Conservation (phyloP, 2,329 filamentous ascomycete genomes). For the Calonectria hawksworthii region DNA sequence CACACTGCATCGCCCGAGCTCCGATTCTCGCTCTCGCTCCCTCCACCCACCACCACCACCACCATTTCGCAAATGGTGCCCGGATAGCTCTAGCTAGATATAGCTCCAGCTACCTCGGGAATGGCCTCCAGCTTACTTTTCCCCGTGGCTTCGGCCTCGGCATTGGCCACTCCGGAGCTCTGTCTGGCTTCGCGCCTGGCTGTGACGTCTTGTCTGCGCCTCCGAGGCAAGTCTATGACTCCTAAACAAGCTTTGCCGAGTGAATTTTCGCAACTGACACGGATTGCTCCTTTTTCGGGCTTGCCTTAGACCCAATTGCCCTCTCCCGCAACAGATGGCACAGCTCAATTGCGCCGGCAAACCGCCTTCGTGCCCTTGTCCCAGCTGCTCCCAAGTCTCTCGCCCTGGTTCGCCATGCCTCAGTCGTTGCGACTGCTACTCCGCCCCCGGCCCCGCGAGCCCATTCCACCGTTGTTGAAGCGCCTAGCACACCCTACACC, state of each 20-base stretch:
- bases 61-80: constrained; percentile 20
- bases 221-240: constrained; percentile 34
- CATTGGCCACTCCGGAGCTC: constrained; percentile 47
- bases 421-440: constrained; percentile 41
- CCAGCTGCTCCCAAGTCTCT: constrained; percentile 49
- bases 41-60: constrained; percentile 10
- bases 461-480: constrained; percentile 57
- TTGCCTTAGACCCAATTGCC: constrained; percentile 38
- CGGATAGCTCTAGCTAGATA: constrained; percentile 8
- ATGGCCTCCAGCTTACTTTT: constrained; percentile 54
- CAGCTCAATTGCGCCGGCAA: constrained; percentile 47
- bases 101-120: constrained; percentile 33
- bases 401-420: constrained; percentile 57
- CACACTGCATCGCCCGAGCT: constrained; percentile 28
- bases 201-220: constrained; percentile 40
- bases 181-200: constrained; percentile 45
- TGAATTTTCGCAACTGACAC: constrained; percentile 22
- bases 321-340: constrained; percentile 55
- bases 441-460: constrained; percentile 41
- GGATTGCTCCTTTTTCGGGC: constrained; percentile 10
- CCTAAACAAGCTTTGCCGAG: not conserved
- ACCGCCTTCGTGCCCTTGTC: constrained; percentile 47
- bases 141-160: constrained; percentile 46
- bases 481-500: constrained; percentile 73
- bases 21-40: constrained; percentile 26